A percentile compares a stretch with the other conserved stretches of the same genome.
These are phyloP conservation scores for Viridothelium virens DNA, from an alignment of 495 filamentous ascomycete genomes.

Conservation along the genomic window DNA sequence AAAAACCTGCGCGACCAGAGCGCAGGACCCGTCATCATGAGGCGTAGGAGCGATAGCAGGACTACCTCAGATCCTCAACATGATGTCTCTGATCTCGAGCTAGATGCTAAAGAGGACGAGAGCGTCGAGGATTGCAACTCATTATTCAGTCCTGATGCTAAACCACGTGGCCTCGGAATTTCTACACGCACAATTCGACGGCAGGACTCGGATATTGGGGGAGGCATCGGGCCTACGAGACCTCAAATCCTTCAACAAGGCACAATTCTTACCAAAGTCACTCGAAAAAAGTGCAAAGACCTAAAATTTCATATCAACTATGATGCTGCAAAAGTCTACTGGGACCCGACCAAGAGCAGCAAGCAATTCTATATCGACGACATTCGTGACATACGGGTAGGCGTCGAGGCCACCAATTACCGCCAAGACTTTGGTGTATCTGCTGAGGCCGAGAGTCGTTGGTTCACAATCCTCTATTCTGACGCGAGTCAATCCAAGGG, in stretches of 20 bases:
- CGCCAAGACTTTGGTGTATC: slow-evolving; percentile 70
- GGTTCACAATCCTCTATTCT: slow-evolving; percentile 83
- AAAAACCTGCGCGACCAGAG: slow-evolving; percentile 73
- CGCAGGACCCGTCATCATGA: slow-evolving; percentile 77
- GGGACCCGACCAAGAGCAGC: slow-evolving; percentile 68
- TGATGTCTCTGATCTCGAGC: slow-evolving; percentile 40
- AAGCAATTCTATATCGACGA: slow-evolving; percentile 92
- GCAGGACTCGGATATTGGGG: slow-evolving; percentile 27
- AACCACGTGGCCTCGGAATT: slow-evolving; percentile 34
- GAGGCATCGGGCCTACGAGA: slow-evolving; percentile 58
- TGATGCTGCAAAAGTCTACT: slow-evolving; percentile 73
- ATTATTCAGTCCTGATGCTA: slow-evolving; percentile 28
- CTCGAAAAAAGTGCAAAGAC: slow-evolving; percentile 68
- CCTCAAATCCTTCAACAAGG: slow-evolving; percentile 66
- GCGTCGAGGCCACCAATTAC: slow-evolving; percentile 80
- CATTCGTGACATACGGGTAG: slow-evolving; percentile 79
- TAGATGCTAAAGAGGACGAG: slow-evolving; percentile 61
- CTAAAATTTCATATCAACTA: slow-evolving; percentile 71
- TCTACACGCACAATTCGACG: slow-evolving; percentile 29
- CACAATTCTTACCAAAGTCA: slow-evolving; percentile 68
- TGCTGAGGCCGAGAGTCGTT: slow-evolving; percentile 52
- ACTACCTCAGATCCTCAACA: slow-evolving; percentile 47
- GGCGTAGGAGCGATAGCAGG: slow-evolving; percentile 81
- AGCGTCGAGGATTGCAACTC: slow-evolving; percentile 43
- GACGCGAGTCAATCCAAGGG: slow-evolving; percentile 60